phyloP scores from a whole-genome alignment of 345 rosid genomes.

The Euclidium syriacum region DNA sequence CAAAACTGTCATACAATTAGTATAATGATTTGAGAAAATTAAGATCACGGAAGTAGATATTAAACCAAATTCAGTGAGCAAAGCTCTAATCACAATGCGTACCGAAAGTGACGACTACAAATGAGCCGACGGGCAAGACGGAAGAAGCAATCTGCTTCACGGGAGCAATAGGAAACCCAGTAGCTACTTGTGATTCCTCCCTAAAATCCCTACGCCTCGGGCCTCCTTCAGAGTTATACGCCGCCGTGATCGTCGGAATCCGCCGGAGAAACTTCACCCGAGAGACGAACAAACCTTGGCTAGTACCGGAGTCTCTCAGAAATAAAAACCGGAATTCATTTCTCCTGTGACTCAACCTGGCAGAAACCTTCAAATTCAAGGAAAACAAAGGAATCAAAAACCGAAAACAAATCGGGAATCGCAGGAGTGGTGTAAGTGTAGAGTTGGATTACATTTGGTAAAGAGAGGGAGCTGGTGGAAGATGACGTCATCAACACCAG shows the following conservation, averaged over 20 bases:
- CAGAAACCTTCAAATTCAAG: conserved; percentile 31
- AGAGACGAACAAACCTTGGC: conserved; percentile 18
- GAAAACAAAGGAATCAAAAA: neutral
- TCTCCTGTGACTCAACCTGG: conserved; percentile 16
- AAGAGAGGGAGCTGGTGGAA: conserved; percentile 40
- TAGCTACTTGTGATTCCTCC: conserved; percentile 60
- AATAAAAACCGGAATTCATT: conserved; percentile 22
- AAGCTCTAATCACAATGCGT: too few relatives aligned
- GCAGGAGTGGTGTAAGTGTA: too few relatives aligned
- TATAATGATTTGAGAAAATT: conserved; percentile 22
- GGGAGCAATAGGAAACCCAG: conserved; percentile 36
- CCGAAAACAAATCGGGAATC: neutral
- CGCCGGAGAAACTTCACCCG: conserved; percentile 20
- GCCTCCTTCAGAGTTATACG: conserved; percentile 38
- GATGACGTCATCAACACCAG: conserved; percentile 45
- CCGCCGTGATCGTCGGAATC: conserved; percentile 47
- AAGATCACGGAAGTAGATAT: too few relatives aligned
- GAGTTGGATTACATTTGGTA: conserved; percentile 39
- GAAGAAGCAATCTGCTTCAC: conserved; percentile 58
- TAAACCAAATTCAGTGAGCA: too few relatives aligned
- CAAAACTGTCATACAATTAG: conserved; percentile 70
- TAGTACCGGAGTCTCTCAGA: conserved; percentile 10
- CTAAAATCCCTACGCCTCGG: conserved; percentile 51
- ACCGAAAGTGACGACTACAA: conserved; percentile 66
- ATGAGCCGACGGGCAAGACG: conserved; percentile 53